A percentile compares a stretch with the other conserved stretches of the same genome.
These are phyloP conservation scores for Aquanectria penicillioides DNA, from an alignment of 2,329 filamentous ascomycete species.

Conservation along the genomic window DNA sequence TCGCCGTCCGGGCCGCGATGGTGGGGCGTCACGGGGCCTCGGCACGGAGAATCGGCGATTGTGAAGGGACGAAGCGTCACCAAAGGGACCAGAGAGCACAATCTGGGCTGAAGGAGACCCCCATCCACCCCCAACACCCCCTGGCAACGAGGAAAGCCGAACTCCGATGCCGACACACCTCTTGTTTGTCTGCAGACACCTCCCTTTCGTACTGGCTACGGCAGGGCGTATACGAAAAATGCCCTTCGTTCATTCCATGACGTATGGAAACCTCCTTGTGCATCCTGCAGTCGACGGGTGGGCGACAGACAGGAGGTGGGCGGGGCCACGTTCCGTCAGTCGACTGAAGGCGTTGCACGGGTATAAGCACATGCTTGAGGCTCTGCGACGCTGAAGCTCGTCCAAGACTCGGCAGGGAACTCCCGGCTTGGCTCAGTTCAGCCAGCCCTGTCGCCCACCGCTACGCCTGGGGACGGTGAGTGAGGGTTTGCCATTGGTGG, in stretches of 20 bases:
- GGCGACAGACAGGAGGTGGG: no score
- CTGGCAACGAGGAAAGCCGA: no score
- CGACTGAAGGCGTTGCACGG: not conserved
- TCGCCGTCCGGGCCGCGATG: constrained; percentile 29
- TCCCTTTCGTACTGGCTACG: not conserved
- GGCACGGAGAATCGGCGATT: constrained; percentile 32
- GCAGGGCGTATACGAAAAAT: constrained; percentile 23
- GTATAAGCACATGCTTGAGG: constrained; percentile 1
- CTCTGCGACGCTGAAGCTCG: not conserved
- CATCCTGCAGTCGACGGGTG: not conserved
- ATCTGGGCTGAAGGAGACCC: constrained; percentile 1
- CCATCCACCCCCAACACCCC: not conserved
- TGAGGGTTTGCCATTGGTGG: not conserved
- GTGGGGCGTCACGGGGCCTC: constrained; percentile 22
- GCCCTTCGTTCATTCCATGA: not conserved
- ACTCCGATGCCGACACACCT: constrained; percentile 2
- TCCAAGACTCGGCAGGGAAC: not conserved
- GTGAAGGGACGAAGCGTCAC: constrained; percentile 21
- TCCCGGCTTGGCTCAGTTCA: not conserved
- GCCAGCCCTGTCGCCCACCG: no score
- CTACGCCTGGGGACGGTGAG: no score
- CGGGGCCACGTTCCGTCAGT: not conserved
- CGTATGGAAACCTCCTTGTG: not conserved
- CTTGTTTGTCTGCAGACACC: not conserved
- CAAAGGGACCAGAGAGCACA: not conserved